Evolutionary conservation across 208 protist genomes (phyloP).

Genomic region (Acanthamoeba healyi): DNA sequence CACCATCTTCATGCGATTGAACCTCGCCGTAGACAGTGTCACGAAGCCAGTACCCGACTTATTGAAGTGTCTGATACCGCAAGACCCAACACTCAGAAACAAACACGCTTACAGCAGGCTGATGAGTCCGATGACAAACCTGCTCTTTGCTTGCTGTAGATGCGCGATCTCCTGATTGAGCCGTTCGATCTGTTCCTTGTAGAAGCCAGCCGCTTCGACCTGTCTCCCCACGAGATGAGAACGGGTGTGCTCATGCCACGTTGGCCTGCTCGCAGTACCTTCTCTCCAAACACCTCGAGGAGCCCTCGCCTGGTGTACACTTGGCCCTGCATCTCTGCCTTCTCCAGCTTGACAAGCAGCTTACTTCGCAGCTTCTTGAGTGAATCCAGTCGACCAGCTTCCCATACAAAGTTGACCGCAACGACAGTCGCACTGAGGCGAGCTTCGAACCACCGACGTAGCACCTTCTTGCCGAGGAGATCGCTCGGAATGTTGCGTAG

Average conservation of each 20-base stretch:
- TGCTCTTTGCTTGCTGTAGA: neutral
- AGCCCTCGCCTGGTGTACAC: neutral
- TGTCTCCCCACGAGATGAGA: neutral
- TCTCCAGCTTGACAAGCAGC: neutral
- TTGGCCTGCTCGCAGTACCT: neutral
- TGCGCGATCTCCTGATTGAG: neutral
- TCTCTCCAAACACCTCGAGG: neutral
- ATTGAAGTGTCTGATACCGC: neutral
- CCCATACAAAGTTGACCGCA: conserved; percentile 45
- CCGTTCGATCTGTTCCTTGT: neutral
- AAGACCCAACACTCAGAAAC: neutral
- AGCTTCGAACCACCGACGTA: neutral
- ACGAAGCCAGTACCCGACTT: neutral
- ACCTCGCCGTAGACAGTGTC: neutral
- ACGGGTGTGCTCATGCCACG: neutral
- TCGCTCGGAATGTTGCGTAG: neutral
- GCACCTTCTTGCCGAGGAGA: conserved; percentile 32
- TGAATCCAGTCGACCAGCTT: neutral
- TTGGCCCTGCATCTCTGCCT: neutral
- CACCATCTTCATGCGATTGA: conserved; percentile 40
- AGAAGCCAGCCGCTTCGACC: neutral
- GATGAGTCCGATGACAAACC: neutral
- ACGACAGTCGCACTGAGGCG: neutral
- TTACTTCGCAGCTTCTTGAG: neutral
- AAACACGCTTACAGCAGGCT: neutral